Base-by-base conservation (phyloP, 768 basidiomycete genomes). In the Dentipellis fragilis region DNA sequence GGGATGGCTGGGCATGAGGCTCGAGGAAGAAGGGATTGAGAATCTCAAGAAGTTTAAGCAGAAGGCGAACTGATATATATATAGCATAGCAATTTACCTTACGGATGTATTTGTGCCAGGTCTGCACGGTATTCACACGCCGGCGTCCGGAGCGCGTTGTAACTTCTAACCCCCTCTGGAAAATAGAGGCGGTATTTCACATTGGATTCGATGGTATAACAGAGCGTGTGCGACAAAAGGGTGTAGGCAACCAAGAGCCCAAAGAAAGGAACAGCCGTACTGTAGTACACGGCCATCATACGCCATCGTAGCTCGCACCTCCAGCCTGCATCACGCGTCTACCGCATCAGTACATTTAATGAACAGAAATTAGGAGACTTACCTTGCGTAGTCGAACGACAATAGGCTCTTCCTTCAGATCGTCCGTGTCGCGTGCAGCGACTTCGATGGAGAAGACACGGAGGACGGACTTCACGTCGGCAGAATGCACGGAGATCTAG, bases 1-100 rank as follows among this genome's bases (percentile, higher is more conserved):
- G 51, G 94, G 91, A 65, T 97, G 94, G 94, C 74, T 89, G 71
- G 85, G 86, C 66, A 90, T 90, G 89, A 76, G 89, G 69, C 73
- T 91, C 42, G 83, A 84, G 53, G 84, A 80, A 64, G 74, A 75
- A 4, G 85, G 83, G 3, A 87, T 91, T 54, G 74, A 78, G 59
- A 73, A 72, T 52, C 76, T 91, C 54, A 74, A 75, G 66, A 73
- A 73, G 62, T 73, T 83, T 65, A 65, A 66, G n/a, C 35, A 40
- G 46, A 56, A 57, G 42, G 48, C 38, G 10, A 49, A 49, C 22
- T 22, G 2, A 45, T 1, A 45, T 42, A 2, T 16, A 42, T 17
- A 1, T 16, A 42, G 14, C 19, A 19, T 19, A 45, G 5, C 42
- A n/a, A n/a, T 14, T 45, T 19, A 45, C 19, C 42, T 19, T 45